Base-by-base conservation (phyloP, 2,329 filamentous ascomycete genomes). In the Didymella pomorum region DNA sequence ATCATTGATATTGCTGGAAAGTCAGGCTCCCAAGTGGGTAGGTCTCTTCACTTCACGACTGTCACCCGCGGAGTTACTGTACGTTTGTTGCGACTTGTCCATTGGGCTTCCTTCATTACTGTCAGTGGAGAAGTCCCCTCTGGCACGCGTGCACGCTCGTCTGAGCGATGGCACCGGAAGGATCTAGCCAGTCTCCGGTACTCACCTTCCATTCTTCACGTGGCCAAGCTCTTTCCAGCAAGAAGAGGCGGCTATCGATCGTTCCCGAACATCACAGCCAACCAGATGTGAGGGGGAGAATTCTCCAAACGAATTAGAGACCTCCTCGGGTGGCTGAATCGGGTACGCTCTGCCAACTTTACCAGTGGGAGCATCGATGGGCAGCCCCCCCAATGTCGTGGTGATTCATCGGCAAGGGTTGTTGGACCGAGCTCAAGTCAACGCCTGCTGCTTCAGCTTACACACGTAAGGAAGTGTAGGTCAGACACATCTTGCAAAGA, bases 231-330 rank as follows among this genome's bases (percentile, higher is more conserved):
- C 35, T 23, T 18, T n/a, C 18, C 14, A 37, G 25, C 14, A 39
- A 4, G 20, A 11, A 10, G n/a, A 41, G 35, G 21, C 10, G 43
- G 14, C 28, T 29, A 39, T 18, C 12, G 12, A 8, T 16, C 16
- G 18, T 14, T 16, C 29, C 9, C 33, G 10, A 14, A 9, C 5
- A 8, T 16, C 11, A 31, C 12, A 33, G 21, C 46, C 39, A 50
- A 50, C 46, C 39, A 50, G 7, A 31, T 28, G 2, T 23, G 5
- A 2, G 4, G 21, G 20, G 46, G 29, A 25, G 2, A 7, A 3
- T 28, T 29, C n/a, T 26, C 46, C 46, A 56, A 23, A 23, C 46
- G 39, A 56, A 56, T 56, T 31, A 50, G 23, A 50, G 2, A 21
- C 18, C 11, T 50, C 21, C 14, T 31, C 37, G 29, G 52, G n/a